phyloP scores from a whole-genome alignment of 148 eudicot species.

The Diospyros kaki region DNA sequence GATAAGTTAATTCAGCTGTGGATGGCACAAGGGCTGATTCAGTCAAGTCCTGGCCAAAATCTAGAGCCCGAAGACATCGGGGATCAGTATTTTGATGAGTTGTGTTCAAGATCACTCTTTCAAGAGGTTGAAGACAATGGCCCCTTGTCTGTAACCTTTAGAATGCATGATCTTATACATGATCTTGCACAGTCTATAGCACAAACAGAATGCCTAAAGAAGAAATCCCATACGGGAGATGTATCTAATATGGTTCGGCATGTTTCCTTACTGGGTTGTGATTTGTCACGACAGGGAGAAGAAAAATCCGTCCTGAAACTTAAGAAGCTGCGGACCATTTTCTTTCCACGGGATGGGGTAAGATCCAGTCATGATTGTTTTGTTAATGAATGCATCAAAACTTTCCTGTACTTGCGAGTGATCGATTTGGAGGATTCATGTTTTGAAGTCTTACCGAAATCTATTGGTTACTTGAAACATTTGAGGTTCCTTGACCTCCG shows the following conservation, averaged over 20 bases:
- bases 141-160: not conserved
- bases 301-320: not conserved
- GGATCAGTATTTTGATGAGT: not conserved
- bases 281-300: not conserved
- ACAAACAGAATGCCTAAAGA: not conserved
- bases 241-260: not conserved
- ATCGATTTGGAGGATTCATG: too few relatives aligned
- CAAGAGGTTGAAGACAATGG: not conserved
- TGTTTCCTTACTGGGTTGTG: not conserved
- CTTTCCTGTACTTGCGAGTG: too few relatives aligned
- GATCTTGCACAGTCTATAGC: constrained; percentile 9
- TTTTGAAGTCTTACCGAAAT: not conserved
- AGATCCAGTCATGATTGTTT: too few relatives aligned
- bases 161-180: constrained; percentile 11
- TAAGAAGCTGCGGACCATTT: too few relatives aligned
- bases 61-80: not conserved
- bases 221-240: not conserved
- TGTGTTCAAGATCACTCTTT: not conserved
- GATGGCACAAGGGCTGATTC: constrained; percentile 6
- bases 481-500: not conserved
- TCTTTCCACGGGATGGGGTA: not conserved
- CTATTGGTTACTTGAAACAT: not conserved
- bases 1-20: not conserved
- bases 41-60: not conserved
- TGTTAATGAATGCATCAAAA: too few relatives aligned